Conservation (phyloP, 352 stramenopile species). For the Thalassiosira exigua region DNA sequence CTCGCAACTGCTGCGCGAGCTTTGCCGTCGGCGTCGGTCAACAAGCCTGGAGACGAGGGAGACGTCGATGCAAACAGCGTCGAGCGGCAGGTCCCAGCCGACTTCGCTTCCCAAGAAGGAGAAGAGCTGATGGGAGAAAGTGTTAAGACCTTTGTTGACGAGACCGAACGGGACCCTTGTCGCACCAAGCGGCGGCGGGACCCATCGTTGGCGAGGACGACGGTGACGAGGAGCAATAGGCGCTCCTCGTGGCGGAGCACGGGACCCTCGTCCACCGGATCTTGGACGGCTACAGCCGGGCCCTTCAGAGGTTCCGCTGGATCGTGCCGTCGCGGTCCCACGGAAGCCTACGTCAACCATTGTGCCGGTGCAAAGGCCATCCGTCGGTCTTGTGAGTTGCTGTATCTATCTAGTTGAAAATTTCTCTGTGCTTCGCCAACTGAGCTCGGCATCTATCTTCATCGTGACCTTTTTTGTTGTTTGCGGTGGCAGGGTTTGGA, state of each 20-base stretch:
- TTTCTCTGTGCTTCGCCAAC: not conserved
- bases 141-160: not conserved
- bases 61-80: not conserved
- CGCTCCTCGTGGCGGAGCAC: conserved; percentile 5
- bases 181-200: not conserved
- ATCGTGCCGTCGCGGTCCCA: conserved; percentile 27
- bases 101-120: not conserved
- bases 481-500: not conserved
- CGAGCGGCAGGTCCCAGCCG: too few species aligned
- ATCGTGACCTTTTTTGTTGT: not conserved
- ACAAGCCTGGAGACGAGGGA: conserved; percentile 1
- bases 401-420: conserved; percentile 36
- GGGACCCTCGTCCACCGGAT: conserved; percentile 52
- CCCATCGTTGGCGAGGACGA: not conserved
- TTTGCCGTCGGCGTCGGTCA: conserved; percentile 5
- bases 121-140: not conserved
- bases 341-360: conserved; percentile 41
- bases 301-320: conserved; percentile 53
- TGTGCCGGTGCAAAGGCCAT: conserved; percentile 50
- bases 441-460: conserved; percentile 1
- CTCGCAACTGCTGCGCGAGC: conserved; percentile 15
- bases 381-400: conserved; percentile 42
- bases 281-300: conserved; percentile 42
- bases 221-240: conserved; percentile 14
- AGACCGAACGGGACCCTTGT: not conserved